phyloP scores from a whole-genome alignment of 768 basidiomycete species.

The Cystobasidium ongulense region DNA sequence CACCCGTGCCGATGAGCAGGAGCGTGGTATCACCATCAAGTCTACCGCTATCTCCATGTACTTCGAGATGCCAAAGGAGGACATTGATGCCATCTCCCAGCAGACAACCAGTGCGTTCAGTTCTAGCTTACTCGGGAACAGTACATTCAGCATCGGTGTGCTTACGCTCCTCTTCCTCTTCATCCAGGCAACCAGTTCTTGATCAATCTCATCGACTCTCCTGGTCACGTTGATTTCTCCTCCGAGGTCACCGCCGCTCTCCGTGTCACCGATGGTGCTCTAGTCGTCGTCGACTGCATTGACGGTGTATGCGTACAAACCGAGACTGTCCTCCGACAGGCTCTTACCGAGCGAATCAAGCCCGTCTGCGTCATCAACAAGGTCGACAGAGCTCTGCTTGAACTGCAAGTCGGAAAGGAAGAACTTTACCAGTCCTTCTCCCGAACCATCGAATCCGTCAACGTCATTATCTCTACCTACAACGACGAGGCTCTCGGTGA shows the following conservation, averaged over 20 bases:
- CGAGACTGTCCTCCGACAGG: conserved; percentile 96
- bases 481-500: conserved; percentile 88
- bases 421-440: conserved; percentile 94
- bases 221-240: conserved; percentile 99
- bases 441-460: conserved; percentile 93
- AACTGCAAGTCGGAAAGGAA: conserved; percentile 95
- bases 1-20: conserved; percentile 95
- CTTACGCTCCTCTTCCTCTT: not conserved
- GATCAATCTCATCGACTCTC: conserved; percentile 99
- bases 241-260: conserved; percentile 99
- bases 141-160: too few species aligned
- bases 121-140: conserved; percentile 28
- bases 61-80: conserved; percentile 88
- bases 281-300: conserved; percentile 98
- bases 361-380: conserved; percentile 99
- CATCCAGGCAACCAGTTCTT: conserved; percentile 79
- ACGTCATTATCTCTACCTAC: conserved; percentile 98
- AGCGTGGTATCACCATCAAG: conserved; percentile 99
- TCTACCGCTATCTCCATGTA: conserved; percentile 99
- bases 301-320: conserved; percentile 99
- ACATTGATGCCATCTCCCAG: conserved; percentile 75
- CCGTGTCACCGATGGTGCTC: conserved; percentile 98
- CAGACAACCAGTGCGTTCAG: conserved; percentile 69
- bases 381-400: conserved; percentile 97
- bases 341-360: conserved; percentile 96